Evolutionary conservation across 2,329 filamentous ascomycete species (phyloP), one percentile per base, ranked within the genome.

Genomic region (Berkeleyomyces rouxiae): DNA sequence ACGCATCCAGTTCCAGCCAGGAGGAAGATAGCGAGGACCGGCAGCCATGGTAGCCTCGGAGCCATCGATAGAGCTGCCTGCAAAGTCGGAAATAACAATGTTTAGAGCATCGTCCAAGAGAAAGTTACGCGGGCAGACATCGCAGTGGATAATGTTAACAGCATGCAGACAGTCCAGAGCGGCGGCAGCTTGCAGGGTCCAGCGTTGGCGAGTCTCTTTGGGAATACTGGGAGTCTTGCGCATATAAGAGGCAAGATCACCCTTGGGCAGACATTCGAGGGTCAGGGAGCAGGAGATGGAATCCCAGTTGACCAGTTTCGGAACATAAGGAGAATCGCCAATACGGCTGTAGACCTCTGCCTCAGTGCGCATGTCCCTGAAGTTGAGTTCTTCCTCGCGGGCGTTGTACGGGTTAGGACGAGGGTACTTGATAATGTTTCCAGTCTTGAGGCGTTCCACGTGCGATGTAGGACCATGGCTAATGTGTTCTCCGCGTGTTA

Each of bases 121-220:
- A 61, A 75, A 71, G 65, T 76, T 74, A 58, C 69, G 70, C 2
- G 73, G 72, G 65, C 71, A 70, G 39, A 75, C 67, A 65, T 76
- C 72, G 66, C 70, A 73, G 65, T 76, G 74, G 65, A 75, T 70
- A 11, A 75, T 69, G n/a, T 68, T 66, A 63, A 69, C 68, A 9
- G 65, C 68, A 68, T 76, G 74, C 39, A 76, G 63, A 51, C 72
- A 67, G 53, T 66, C 65, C 37, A 75, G 62, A 7, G 69, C 72
- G 66, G 73, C 68, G 40, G 71, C 67, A 55, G 70, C 69, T 65
- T 74, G 69, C 7, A 67, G 67, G 51, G 67, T 68, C 73, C 72
- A 74, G 47, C 65, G 66, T 37, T 64, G 62, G 59, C 70, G 68
- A 23, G 65, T 66, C 60, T 67, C 61, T 31, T 44, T 57, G 43